A percentile compares a stretch with the other conserved stretches of the same genome.
Conservation (phyloP, 805 yeast species). For the Torulaspora gathmanii region DNA sequence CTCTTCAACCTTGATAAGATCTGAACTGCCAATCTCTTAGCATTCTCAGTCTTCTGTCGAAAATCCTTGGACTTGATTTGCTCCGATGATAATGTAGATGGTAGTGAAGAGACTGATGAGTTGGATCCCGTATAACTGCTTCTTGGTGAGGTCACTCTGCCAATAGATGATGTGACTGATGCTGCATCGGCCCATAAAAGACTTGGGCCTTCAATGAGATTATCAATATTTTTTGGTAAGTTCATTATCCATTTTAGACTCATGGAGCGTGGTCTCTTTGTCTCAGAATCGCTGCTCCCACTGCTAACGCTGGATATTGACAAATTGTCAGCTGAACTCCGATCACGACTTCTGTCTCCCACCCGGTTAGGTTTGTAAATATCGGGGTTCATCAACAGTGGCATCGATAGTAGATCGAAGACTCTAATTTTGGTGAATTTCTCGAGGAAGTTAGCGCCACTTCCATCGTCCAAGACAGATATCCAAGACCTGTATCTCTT, state of each 20-base stretch:
- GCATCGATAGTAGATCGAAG: slow-evolving; percentile 15
- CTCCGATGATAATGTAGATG: slow-evolving; percentile 2
- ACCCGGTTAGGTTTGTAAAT: slow-evolving; percentile 3
- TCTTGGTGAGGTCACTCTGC: neutral
- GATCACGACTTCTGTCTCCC: neutral
- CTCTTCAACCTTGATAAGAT: slow-evolving; percentile 19
- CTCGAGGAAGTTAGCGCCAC: slow-evolving; percentile 4
- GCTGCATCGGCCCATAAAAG: neutral
- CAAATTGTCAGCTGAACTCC: neutral
- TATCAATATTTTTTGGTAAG: slow-evolving; percentile 7
- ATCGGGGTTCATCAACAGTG: slow-evolving; percentile 13
- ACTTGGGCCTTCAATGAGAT: neutral
- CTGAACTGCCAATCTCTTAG: slow-evolving; percentile 14
- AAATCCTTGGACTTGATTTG: slow-evolving; percentile 5
- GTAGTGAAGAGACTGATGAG: slow-evolving; percentile 3
- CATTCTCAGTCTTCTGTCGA: slow-evolving; percentile 11
- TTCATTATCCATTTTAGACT: slow-evolving; percentile 13
- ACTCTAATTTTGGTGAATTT: slow-evolving; percentile 16
- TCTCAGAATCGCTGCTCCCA: neutral
- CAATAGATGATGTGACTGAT: neutral
- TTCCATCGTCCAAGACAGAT: slow-evolving; percentile 2
- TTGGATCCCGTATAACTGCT: neutral
- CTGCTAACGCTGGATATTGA: slow-evolving; percentile 2
- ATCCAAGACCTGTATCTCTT: slow-evolving; percentile 11
- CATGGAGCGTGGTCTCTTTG: slow-evolving; percentile 8